Base-by-base conservation (phyloP, 768 basidiomycete species). In the Lactarius vividus region DNA sequence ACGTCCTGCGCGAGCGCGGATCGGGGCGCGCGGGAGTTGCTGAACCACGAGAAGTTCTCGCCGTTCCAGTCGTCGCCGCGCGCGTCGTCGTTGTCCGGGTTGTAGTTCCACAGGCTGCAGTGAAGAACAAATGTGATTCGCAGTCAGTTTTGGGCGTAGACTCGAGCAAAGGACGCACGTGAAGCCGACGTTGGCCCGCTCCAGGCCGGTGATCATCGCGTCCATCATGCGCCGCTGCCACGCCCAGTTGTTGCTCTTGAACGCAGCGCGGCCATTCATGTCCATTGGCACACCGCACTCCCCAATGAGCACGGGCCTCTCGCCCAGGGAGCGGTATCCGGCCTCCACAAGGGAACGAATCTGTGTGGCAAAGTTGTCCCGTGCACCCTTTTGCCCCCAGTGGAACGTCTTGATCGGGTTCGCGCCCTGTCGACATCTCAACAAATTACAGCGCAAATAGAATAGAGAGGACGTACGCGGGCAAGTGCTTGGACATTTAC, bases 271-370 rank as follows among this genome's bases (percentile, higher is more conserved):
- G 4, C 42, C 0, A 37, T 99, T 98, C 83, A 97, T 86, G 71
- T 99, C 97, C 89, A 98, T 96, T 1, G 96, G 96, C 26, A 98
- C 82, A 35, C 96, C 96, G 68, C 90, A 92, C 75, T 99, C 96
- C 23, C 96, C 96, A 65, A 99, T 84, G 15, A 98, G 76, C 46
- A 94, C 85, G 13, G 96, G 96, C 20, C 77, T 83, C 72, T 95
- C 92, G 29, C 92, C 94, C 0, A 97, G 81, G 4, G 85, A 79
- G 37, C 82, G 75, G 71, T 91, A 86, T 0, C 84, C 88, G 23
- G 83, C 80, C 61, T 90, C 81, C 6, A 93, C 85, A 57, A 98
- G 83, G 67, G 88, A 96, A 9, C 81, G 79, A 39, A 98, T 87
- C 71, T 99, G 96, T 10, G 90, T 75, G 13, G 84, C 77, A 73